phyloP scores from a whole-genome alignment of 805 yeast species.

The Starmerella vitae region DNA sequence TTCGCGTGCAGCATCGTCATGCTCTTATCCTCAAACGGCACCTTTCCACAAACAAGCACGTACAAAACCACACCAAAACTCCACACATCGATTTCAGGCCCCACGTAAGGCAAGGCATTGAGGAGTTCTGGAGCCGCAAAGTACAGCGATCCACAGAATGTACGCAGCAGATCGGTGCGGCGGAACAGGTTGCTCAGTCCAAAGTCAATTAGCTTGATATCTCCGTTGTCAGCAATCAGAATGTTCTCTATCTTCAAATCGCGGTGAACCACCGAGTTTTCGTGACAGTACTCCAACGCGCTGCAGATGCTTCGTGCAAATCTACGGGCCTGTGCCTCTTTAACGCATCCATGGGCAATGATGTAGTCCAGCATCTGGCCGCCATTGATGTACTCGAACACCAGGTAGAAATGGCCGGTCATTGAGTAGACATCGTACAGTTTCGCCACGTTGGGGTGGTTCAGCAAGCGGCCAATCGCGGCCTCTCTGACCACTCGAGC shows the following conservation, averaged over 20 bases:
- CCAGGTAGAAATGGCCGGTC: slow-evolving; percentile 94
- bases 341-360: slow-evolving; percentile 86
- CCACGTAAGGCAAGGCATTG: slow-evolving; percentile 81
- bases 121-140: slow-evolving; percentile 97
- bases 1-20: slow-evolving; percentile 86
- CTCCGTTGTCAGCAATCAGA: slow-evolving; percentile 86
- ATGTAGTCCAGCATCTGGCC: slow-evolving; percentile 96
- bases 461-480: slow-evolving; percentile 74
- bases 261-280: slow-evolving; percentile 89
- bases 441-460: slow-evolving; percentile 86
- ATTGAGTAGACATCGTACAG: slow-evolving; percentile 87
- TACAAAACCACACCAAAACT: slow-evolving; percentile 93
- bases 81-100: slow-evolving; percentile 98
- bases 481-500: slow-evolving; percentile 90
- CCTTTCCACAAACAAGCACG: slow-evolving; percentile 93
- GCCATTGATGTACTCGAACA: slow-evolving; percentile 92
- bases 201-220: slow-evolving; percentile 88
- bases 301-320: slow-evolving; percentile 91
- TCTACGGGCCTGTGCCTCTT: slow-evolving; percentile 86
- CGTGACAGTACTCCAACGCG: slow-evolving; percentile 87
- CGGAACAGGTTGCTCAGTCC: slow-evolving; percentile 84
- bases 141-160: slow-evolving; percentile 93
- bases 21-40: slow-evolving; percentile 92
- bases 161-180: slow-evolving; percentile 56
- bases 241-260: slow-evolving; percentile 94